A percentile compares a stretch with the other conserved stretches of the same genome.
phyloP scores from a whole-genome alignment of 768 basidiomycete species.

The Cubamyces sp. region DNA sequence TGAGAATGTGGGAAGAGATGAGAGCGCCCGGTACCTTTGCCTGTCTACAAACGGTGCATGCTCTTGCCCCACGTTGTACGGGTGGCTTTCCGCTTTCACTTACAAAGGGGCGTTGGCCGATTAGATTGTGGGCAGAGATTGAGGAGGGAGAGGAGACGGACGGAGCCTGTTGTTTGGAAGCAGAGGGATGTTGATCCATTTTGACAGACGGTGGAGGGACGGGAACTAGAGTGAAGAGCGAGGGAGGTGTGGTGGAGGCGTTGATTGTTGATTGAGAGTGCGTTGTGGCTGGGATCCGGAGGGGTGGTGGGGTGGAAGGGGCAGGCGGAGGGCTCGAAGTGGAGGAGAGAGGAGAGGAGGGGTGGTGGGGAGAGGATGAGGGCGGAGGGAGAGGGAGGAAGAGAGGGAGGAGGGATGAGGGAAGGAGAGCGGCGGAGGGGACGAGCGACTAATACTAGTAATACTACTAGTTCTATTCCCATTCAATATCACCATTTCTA shows the following conservation, averaged over 20 bases:
- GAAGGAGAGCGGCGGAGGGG: background rate
- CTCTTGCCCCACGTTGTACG: constrained; percentile 55
- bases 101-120: background rate
- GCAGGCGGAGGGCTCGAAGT: background rate
- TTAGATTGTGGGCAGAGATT: background rate
- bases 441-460: background rate
- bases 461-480: no score
- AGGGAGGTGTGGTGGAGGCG: background rate
- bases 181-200: constrained; percentile 18
- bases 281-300: background rate
- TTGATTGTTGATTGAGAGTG: constrained; percentile 2
- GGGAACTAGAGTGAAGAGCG: constrained; percentile 18
- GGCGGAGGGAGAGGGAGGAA: background rate
- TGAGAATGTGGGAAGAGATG: constrained; percentile 22
- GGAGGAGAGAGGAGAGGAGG: background rate
- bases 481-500: background rate
- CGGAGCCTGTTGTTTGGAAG: constrained; percentile 1
- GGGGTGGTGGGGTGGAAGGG: background rate
- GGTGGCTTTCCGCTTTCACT: constrained; percentile 44
- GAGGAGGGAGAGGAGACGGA: constrained; percentile 4
- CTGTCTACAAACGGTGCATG: constrained; percentile 83
- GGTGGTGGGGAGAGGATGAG: background rate
- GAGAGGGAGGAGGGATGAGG: constrained; percentile 5
- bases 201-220: background rate
- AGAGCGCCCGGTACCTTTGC: constrained; percentile 61